Percentiles rank a stretch among this genome's conserved stretches.
phyloP scores from a whole-genome alignment of 2,329 filamentous ascomycete genomes.

The Cercospora berteroae region DNA sequence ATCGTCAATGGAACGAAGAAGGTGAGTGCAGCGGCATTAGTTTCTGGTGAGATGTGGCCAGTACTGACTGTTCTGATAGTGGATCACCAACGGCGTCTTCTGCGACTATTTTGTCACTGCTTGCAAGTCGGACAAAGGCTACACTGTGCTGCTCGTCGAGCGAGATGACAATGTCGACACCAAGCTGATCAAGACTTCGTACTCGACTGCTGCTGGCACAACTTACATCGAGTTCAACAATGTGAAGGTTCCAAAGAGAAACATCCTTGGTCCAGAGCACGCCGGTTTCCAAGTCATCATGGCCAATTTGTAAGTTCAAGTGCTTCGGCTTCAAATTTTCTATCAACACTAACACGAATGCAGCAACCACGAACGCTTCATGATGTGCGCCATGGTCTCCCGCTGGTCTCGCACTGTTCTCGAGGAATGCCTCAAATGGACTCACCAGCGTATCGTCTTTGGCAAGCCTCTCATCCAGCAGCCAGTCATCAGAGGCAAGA shows the following conservation, averaged over 20 bases:
- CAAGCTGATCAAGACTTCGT: constrained; percentile 74
- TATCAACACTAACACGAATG: not conserved
- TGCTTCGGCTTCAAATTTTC: too few relatives aligned
- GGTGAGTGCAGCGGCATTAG: constrained; percentile 68
- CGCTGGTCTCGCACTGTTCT: constrained; percentile 67
- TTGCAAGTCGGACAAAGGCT: constrained; percentile 74
- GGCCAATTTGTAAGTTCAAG: constrained; percentile 64
- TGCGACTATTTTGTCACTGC: constrained; percentile 80
- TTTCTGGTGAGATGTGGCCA: constrained; percentile 62
- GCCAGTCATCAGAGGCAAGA: constrained; percentile 35
- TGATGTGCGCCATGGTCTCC: constrained; percentile 54
- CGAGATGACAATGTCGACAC: constrained; percentile 73
- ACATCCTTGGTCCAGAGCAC: constrained; percentile 78
- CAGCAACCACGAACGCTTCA: constrained; percentile 36
- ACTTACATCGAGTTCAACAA: constrained; percentile 81
- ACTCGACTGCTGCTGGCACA: constrained; percentile 75
- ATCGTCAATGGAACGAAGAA: constrained; percentile 73
- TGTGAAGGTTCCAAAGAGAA: constrained; percentile 76
- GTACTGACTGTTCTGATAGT: constrained; percentile 36
- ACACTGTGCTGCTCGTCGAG: constrained; percentile 73
- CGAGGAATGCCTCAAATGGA: constrained; percentile 85
- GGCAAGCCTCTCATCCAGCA: constrained; percentile 79
- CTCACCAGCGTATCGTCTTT: constrained; percentile 81
- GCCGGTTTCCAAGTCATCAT: constrained; percentile 83
- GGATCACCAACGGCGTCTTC: constrained; percentile 80